A percentile compares a stretch with the other conserved stretches of the same genome.
These are phyloP conservation scores for Groenewaldozyma tartarivorans DNA, from an alignment of 805 yeast genomes.

Conservation along the genomic window DNA sequence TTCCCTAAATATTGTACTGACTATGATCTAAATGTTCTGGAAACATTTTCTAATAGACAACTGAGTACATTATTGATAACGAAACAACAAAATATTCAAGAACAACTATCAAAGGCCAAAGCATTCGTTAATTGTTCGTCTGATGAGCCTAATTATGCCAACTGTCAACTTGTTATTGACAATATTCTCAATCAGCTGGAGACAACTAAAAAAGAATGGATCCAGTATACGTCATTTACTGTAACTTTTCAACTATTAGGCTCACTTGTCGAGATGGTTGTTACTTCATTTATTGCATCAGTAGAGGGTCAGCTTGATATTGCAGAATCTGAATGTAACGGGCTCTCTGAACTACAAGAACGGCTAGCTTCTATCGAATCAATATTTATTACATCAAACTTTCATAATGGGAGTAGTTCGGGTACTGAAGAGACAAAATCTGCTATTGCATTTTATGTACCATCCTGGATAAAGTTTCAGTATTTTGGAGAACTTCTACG, in stretches of 20 bases:
- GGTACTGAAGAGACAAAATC: conserved; percentile 3
- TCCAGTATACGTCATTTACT: conserved; percentile 8
- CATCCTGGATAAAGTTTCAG: conserved; percentile 31
- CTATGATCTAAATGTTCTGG: background rate
- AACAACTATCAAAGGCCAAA: conserved; percentile 10
- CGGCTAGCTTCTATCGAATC: conserved; percentile 10
- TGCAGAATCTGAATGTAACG: conserved; percentile 22
- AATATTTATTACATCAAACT: conserved; percentile 6
- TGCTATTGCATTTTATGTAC: conserved; percentile 21
- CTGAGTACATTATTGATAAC: background rate
- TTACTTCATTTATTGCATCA: conserved; percentile 13
- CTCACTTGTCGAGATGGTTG: conserved; percentile 19
- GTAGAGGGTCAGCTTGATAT: conserved; percentile 22
- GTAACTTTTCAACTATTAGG: conserved; percentile 13
- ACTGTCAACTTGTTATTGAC: conserved; percentile 14
- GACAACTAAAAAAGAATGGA: conserved; percentile 9
- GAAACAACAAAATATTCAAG: background rate
- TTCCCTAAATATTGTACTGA: background rate
- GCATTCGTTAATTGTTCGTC: conserved; percentile 15
- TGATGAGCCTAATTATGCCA: conserved; percentile 8
- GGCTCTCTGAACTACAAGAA: conserved; percentile 13
- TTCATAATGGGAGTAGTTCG: background rate
- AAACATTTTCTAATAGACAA: background rate
- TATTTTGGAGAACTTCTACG: conserved; percentile 25
- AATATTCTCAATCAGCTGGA: conserved; percentile 9